Conservation (phyloP, 805 yeast genomes). For the Hanseniaspora jakobsenii region DNA sequence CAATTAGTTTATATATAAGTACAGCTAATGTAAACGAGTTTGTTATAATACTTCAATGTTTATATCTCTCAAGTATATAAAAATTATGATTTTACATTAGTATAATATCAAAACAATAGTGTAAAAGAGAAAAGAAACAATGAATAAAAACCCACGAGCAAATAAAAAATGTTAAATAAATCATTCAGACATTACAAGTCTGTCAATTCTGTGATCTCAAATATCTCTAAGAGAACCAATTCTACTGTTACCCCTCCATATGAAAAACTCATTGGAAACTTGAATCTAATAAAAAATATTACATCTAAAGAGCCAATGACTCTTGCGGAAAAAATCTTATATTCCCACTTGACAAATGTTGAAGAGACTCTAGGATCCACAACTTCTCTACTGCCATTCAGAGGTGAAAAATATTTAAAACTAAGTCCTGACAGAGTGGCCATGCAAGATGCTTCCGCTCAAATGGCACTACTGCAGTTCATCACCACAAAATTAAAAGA, state of each 20-base stretch:
- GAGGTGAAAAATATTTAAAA: slow-evolving; percentile 86
- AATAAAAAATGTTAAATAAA: slow-evolving; percentile 5
- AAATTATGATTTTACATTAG: too few species aligned
- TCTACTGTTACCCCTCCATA: slow-evolving; percentile 61
- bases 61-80: too few species aligned
- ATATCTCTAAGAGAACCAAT: not conserved
- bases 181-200: not conserved
- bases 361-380: slow-evolving; percentile 60
- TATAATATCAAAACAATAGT: too few species aligned
- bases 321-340: slow-evolving; percentile 84
- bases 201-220: not conserved
- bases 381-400: slow-evolving; percentile 37
- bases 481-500: slow-evolving; percentile 88
- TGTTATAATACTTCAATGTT: too few species aligned
- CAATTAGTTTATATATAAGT: too few species aligned
- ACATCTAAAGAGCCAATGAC: slow-evolving; percentile 69
- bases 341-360: slow-evolving; percentile 83
- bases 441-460: slow-evolving; percentile 99
- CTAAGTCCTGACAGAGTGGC: slow-evolving; percentile 96
- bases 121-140: not conserved
- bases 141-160: too few species aligned
- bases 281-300: slow-evolving; percentile 50
- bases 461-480: slow-evolving; percentile 95
- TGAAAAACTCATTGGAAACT: slow-evolving; percentile 53
- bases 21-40: too few species aligned